phyloP scores from a whole-genome alignment of 768 basidiomycete species.

The Hysterangium stoloniferum region DNA sequence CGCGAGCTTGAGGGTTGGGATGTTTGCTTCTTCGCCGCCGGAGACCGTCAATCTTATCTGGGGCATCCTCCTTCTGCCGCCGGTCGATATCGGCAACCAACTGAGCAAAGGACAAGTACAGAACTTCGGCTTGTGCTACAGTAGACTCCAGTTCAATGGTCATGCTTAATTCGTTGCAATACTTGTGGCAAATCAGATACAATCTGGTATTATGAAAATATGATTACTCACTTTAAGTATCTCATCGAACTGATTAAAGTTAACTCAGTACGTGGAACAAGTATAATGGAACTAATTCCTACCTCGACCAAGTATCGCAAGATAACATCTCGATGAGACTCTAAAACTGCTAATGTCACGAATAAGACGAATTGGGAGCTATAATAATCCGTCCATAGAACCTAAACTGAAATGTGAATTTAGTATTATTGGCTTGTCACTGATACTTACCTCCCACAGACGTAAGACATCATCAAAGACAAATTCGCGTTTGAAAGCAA shows the following conservation, averaged over 20 bases:
- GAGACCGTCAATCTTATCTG: slow-evolving; percentile 21
- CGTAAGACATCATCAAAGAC: slow-evolving; percentile 82
- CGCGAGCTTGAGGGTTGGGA: slow-evolving; percentile 24
- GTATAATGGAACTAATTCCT: slow-evolving; percentile 14
- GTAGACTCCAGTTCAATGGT: slow-evolving; percentile 96
- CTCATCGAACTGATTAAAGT: slow-evolving; percentile 62
- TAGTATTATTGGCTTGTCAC: background rate
- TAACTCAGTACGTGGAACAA: background rate
- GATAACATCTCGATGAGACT: slow-evolving; percentile 93
- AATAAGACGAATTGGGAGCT: slow-evolving; percentile 86
- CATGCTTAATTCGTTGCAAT: slow-evolving; percentile 92
- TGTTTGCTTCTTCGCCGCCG: slow-evolving; percentile 24
- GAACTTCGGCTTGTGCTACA: slow-evolving; percentile 92
- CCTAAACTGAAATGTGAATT: background rate
- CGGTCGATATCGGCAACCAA: slow-evolving; percentile 86
- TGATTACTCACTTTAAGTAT: slow-evolving; percentile 51
- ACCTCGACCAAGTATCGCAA: slow-evolving; percentile 93
- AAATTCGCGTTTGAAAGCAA: slow-evolving; percentile 96
- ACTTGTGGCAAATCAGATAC: slow-evolving; percentile 34
- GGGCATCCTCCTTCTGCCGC: slow-evolving; percentile 44
- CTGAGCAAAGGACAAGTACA: slow-evolving; percentile 87
- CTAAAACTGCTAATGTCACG: slow-evolving; percentile 87
- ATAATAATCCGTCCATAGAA: slow-evolving; percentile 88
- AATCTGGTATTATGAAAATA: background rate
- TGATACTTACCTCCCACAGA: slow-evolving; percentile 69